Evolutionary conservation across 2,329 filamentous ascomycete species (phyloP).

Genomic region (Penicillium freii): DNA sequence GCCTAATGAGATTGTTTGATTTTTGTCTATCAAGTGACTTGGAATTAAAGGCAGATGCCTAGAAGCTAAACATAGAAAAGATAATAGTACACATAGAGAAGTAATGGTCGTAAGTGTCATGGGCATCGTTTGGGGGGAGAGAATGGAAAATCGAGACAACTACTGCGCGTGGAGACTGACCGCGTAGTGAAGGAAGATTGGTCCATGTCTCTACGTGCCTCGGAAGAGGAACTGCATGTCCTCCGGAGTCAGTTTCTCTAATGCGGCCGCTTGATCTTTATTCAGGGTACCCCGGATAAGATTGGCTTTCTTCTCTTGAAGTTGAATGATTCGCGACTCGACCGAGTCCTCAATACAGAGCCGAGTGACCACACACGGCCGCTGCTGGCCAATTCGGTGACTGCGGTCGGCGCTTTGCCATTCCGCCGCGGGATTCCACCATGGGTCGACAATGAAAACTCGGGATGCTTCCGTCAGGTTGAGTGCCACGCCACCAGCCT

Average conservation of each 20-base stretch:
- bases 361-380: conserved; percentile 89
- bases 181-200: neutral
- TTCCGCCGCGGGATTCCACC: conserved; percentile 99
- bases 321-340: conserved; percentile 88
- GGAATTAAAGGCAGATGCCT: neutral
- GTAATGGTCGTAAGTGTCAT: neutral
- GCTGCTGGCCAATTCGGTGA: conserved; percentile 91
- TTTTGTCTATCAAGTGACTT: neutral
- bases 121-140: neutral
- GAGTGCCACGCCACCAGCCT: conserved; percentile 91
- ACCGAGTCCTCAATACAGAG: conserved; percentile 97
- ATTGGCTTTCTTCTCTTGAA: conserved; percentile 98
- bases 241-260: conserved; percentile 85
- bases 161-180: neutral
- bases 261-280: conserved; percentile 75
- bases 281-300: conserved; percentile 99
- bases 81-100: neutral
- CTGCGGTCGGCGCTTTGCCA: conserved; percentile 96
- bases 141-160: neutral
- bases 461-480: conserved; percentile 93
- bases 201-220: conserved; percentile 51
- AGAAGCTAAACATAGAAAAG: neutral
- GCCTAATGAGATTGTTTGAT: too few species aligned
- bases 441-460: conserved; percentile 96
- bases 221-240: conserved; percentile 97